Evolutionary conservation across 495 filamentous ascomycete genomes (phyloP).

Genomic region (Articulospora tetracladia): DNA sequence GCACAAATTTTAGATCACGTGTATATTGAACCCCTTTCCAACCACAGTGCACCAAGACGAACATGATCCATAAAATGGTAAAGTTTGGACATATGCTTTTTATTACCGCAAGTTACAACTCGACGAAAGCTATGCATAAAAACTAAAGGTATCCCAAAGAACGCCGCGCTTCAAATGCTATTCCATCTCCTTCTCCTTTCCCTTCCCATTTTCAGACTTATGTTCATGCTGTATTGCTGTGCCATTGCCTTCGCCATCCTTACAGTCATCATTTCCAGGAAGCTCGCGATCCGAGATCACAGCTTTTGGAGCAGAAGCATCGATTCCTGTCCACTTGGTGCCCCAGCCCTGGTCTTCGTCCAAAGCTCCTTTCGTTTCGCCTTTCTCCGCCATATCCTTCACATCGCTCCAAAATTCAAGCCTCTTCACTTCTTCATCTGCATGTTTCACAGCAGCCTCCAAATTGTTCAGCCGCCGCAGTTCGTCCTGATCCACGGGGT

Average conservation of each 20-base stretch:
- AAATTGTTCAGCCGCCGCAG: slow-evolving; percentile 46
- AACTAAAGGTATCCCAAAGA: not conserved
- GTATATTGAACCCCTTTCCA: not conserved
- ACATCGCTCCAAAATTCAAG: slow-evolving; percentile 77
- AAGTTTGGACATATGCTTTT: not conserved
- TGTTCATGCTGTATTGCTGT: not conserved
- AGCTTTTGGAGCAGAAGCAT: slow-evolving; percentile 24
- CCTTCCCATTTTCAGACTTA: slow-evolving; percentile 9
- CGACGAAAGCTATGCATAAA: too few species aligned
- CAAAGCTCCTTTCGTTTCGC: slow-evolving; percentile 42
- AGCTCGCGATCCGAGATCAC: slow-evolving; percentile 17
- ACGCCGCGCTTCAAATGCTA: slow-evolving; percentile 19
- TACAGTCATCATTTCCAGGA: slow-evolving; percentile 16
- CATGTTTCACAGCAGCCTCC: slow-evolving; percentile 51
- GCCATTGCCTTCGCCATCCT: slow-evolving; percentile 9
- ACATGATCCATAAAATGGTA: not conserved
- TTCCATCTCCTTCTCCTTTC: slow-evolving; percentile 12
- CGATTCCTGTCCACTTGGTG: slow-evolving; percentile 23
- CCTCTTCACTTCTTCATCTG: slow-evolving; percentile 62
- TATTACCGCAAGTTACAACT: too few species aligned
- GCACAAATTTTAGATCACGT: not conserved
- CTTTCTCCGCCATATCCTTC: slow-evolving; percentile 53
- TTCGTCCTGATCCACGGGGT: slow-evolving; percentile 13
- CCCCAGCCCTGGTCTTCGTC: slow-evolving; percentile 43
- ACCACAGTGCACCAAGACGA: not conserved